Conservation (phyloP, 1,284 basidiomycete species). For the Trametes sp. region DNA sequence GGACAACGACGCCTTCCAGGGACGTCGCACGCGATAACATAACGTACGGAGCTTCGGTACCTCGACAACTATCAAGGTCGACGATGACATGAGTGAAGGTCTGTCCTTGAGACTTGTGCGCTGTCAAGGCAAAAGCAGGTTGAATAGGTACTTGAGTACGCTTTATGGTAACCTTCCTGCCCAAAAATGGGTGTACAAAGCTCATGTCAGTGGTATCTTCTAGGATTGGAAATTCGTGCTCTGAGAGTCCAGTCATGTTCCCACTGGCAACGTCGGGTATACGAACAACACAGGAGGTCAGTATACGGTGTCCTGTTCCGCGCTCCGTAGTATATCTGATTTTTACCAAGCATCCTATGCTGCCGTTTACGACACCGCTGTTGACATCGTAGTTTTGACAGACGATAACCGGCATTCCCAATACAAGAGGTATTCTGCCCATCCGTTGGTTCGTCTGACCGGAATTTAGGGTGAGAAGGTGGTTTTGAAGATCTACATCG, state of each 20-base stretch:
- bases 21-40: constrained; percentile 32
- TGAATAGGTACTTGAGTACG: constrained; percentile 26
- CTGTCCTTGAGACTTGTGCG: constrained; percentile 33
- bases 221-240: not conserved
- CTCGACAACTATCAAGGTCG: constrained; percentile 21
- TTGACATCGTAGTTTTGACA: constrained; percentile 43
- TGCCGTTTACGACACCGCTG: constrained; percentile 45
- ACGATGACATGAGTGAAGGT: constrained; percentile 28
- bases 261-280: not conserved
- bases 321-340: not conserved
- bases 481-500: not conserved
- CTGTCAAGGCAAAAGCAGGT: constrained; percentile 32
- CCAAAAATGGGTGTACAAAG: not conserved
- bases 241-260: not conserved
- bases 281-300: not conserved
- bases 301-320: not conserved
- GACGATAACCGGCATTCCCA: constrained; percentile 49
- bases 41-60: constrained; percentile 28
- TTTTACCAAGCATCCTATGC: constrained; percentile 34
- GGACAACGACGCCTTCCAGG: constrained; percentile 27
- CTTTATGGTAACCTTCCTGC: not conserved
- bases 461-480: constrained; percentile 26
- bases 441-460: constrained; percentile 37
- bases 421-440: constrained; percentile 39
- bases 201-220: not conserved